Evolutionary conservation across 176 grass and related monocot genomes (phyloP).

Genomic region (Carex myosuroides): DNA sequence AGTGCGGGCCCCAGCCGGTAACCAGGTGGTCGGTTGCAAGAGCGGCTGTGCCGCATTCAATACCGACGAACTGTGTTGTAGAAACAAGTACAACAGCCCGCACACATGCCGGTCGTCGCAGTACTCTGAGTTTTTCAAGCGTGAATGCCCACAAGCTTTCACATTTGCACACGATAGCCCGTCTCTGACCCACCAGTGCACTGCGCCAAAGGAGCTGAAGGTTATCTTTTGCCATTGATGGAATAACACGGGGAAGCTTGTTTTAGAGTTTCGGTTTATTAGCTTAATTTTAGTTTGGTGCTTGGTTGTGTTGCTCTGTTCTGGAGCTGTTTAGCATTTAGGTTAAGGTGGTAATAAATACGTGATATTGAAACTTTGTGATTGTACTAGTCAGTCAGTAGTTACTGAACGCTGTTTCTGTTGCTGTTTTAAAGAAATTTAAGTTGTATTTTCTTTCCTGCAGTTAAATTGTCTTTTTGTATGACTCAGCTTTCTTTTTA

Average conservation of each 20-base stretch:
- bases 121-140: conserved; percentile 96
- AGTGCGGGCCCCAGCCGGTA: conserved; percentile 36
- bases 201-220: conserved; percentile 83
- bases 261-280: no score
- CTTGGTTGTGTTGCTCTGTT: conserved; percentile 1
- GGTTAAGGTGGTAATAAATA: conserved; percentile 16
- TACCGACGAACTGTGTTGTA: conserved; percentile 90
- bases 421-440: background rate
- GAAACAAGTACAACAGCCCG: conserved; percentile 73
- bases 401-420: conserved; percentile 3
- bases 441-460: background rate
- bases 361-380: background rate
- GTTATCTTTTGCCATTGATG: conserved; percentile 98
- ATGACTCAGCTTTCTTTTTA: background rate
- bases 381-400: background rate
- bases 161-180: conserved; percentile 88
- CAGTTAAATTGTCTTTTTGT: background rate
- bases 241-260: background rate
- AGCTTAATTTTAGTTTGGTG: background rate
- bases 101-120: conserved; percentile 58
- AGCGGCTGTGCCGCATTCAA: conserved; percentile 75
- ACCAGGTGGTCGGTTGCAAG: conserved; percentile 61
- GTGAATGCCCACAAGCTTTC: conserved; percentile 78
- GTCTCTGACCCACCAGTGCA: conserved; percentile 68
- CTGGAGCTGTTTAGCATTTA: background rate